These are phyloP conservation scores for Neurospora terricola DNA, from an alignment of 495 filamentous ascomycete species.

Conservation along the genomic window DNA sequence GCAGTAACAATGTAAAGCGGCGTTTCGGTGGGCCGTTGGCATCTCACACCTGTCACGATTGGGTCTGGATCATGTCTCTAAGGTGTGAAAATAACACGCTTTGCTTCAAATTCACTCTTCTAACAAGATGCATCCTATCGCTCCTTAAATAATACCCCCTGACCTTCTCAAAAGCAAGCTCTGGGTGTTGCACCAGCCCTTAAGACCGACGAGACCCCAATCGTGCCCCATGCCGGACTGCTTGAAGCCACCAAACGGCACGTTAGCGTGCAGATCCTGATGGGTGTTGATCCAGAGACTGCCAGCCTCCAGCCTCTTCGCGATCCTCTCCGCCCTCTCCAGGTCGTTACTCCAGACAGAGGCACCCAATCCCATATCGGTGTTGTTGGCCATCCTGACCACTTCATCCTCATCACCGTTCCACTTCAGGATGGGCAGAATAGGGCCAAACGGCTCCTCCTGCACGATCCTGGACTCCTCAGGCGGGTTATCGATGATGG, in stretches of 20 bases:
- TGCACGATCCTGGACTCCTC: constrained; percentile 32
- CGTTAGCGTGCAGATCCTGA: constrained; percentile 25
- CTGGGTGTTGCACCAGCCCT: constrained; percentile 41
- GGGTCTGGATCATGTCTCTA: not conserved
- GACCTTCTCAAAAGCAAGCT: constrained; percentile 7
- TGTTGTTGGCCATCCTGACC: constrained; percentile 43
- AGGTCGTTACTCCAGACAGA: constrained; percentile 48
- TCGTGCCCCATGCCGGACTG: constrained; percentile 48
- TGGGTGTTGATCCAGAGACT: constrained; percentile 49
- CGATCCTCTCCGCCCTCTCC: constrained; percentile 39
- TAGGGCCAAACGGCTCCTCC: constrained; percentile 48
- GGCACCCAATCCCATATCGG: constrained; percentile 47
- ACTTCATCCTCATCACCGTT: constrained; percentile 45
- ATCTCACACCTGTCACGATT: not conserved
- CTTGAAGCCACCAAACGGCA: constrained; percentile 48
- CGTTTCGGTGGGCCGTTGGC: no score
- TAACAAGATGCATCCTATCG: not conserved
- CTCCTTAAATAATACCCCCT: not conserved
- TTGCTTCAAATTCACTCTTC: not conserved
- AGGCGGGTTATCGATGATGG: constrained; percentile 40
- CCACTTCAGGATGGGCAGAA: constrained; percentile 48
- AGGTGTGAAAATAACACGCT: not conserved
- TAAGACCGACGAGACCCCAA: constrained; percentile 38
- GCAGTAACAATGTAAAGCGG: no score
- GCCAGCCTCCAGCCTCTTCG: constrained; percentile 41